Base-by-base conservation (phyloP, 2,329 filamentous ascomycete genomes). In the Fusarium zealandicum region DNA sequence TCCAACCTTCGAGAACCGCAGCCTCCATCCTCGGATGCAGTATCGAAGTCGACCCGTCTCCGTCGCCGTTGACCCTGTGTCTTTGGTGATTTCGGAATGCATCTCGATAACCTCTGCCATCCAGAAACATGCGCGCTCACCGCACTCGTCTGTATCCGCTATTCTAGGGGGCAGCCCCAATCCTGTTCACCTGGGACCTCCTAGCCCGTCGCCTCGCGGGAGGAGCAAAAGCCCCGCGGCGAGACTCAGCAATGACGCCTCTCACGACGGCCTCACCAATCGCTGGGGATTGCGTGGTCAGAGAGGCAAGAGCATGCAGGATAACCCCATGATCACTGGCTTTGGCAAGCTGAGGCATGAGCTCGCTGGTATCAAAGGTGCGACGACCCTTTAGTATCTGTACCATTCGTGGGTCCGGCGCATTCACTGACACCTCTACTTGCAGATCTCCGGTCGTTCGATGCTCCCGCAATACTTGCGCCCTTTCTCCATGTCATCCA, bases 71-170 rank as follows among this genome's bases (percentile, higher is more conserved):
- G 91, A 96, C 69, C 92, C 93, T 2, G 88, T 96, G 51, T 93
- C 92, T 41, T 80, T 99, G 67, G 92, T 99, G 63, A 96, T 96
- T 60, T 96, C 93, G 75, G 95, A 99, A 87, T 99, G 95, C 75
- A 98, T 98, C 72, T 93, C 93, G 38, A 93, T 99, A 77, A 98
- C 95, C 12, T 97, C 93, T 59, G 92, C 93, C 57, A 97, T 99
- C 84, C 93, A 96, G 70, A 99, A 99, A 78, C 89, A 97, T 83
- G 90, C 92, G 61, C 90, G 95, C 63, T 98, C 93, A 82, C 92
- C 92, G 40, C 93, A 98, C 73, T 96, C 93, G 11, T 97, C 93
- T 5, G 95, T 99, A 37, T 92, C 95, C 31, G 93, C 93, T 46
- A 99, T 99, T 57, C 82, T 99, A 27, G 95, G 95, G 43, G 92